Evolutionary conservation across 2,329 filamentous ascomycete genomes (phyloP).

Genomic region (Colletotrichum musae): DNA sequence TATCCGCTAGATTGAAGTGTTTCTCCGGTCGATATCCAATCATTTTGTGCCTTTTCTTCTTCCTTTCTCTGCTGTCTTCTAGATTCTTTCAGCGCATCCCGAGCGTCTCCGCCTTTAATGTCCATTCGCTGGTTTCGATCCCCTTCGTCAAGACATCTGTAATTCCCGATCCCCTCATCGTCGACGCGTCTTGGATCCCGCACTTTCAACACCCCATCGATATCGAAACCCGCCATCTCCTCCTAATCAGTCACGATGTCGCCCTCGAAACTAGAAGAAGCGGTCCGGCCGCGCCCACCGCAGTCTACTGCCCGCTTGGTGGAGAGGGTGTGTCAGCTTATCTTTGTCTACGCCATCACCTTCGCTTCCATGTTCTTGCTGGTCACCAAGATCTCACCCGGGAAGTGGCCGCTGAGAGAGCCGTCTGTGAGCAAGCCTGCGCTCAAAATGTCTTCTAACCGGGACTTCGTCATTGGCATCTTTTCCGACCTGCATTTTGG

Average conservation of each 20-base stretch:
- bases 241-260: conserved; percentile 18
- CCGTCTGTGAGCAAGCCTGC: conserved; percentile 36
- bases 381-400: conserved; percentile 40
- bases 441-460: conserved; percentile 19
- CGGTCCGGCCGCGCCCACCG: conserved; percentile 29
- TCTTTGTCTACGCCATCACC: conserved; percentile 38
- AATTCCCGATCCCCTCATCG: conserved; percentile 1
- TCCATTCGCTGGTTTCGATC: conserved; percentile 14
- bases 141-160: not conserved
- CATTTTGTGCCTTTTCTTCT: conserved; percentile 14
- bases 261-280: conserved; percentile 25
- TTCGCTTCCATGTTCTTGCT: conserved; percentile 41
- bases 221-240: not conserved
- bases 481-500: conserved; percentile 72
- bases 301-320: conserved; percentile 27
- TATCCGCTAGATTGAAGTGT: not conserved
- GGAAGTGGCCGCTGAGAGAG: conserved; percentile 37
- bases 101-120: conserved; percentile 5
- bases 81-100: conserved; percentile 1
- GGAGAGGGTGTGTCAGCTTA: conserved; percentile 35
- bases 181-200: not conserved
- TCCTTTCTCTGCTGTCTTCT: not conserved
- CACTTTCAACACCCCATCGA: conserved; percentile 9
- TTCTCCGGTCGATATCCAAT: conserved; percentile 15
- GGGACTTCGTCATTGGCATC: conserved; percentile 51